Evolutionary conservation across 1,139 yeast species (phyloP).

Genomic region (Lodderomyces jiufengensis): DNA sequence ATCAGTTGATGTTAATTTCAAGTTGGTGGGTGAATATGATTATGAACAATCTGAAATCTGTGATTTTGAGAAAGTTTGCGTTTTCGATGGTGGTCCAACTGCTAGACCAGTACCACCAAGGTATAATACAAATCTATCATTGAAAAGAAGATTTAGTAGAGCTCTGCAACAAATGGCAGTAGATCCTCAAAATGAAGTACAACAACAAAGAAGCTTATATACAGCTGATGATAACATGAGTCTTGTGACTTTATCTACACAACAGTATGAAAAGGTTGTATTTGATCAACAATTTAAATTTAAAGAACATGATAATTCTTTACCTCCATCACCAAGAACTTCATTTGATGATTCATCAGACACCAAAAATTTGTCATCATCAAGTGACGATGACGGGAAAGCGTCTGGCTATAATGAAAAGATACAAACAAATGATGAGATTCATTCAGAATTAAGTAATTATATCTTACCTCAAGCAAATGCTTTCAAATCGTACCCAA

Average conservation of each 20-base stretch:
- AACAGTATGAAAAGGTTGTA: conserved; percentile 52
- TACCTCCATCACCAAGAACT: too few species aligned
- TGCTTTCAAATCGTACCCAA: conserved; percentile 6
- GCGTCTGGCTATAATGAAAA: neutral
- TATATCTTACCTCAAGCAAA: too few species aligned
- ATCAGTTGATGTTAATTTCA: conserved; percentile 63
- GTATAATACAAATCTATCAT: neutral
- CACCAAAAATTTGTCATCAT: too few species aligned
- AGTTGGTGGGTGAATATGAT: conserved; percentile 71
- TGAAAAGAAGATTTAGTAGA: too few species aligned
- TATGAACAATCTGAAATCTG: conserved; percentile 32
- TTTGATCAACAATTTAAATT: conserved; percentile 22
- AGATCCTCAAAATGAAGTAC: neutral
- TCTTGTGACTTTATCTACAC: conserved; percentile 44
- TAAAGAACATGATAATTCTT: too few species aligned
- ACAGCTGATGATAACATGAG: conserved; percentile 29
- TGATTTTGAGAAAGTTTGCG: conserved; percentile 30
- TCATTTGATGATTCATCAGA: too few species aligned
- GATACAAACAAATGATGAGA: conserved; percentile 1
- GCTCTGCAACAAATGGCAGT: conserved; percentile 2
- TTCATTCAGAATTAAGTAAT: too few species aligned
- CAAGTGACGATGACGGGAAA: too few species aligned
- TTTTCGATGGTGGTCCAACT: conserved; percentile 13
- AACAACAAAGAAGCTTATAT: neutral
- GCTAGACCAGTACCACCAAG: conserved; percentile 1